phyloP scores from a whole-genome alignment of 139 green algal genomes.

The Nannochloris sp. region DNA sequence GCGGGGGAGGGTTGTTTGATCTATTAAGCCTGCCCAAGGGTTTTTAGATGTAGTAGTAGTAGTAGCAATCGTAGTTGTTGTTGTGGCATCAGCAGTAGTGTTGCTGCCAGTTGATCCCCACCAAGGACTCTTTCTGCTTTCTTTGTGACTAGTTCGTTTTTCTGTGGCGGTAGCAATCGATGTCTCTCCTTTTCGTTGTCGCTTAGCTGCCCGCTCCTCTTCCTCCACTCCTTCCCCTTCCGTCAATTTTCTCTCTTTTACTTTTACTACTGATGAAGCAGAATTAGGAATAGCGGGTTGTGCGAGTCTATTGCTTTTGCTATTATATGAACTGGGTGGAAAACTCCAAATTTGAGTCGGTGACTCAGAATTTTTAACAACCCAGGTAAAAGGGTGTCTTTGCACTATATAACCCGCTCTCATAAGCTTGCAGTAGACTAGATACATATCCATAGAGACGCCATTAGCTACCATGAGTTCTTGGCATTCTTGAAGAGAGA shows the following conservation, averaged over 20 bases:
- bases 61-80: too few species aligned
- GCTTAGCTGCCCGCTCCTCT: neutral
- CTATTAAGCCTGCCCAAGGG: too few species aligned
- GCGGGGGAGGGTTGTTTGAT: too few species aligned
- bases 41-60: too few species aligned
- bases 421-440: slow-evolving; percentile 30
- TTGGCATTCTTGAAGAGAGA: slow-evolving; percentile 15
- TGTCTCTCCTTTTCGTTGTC: neutral
- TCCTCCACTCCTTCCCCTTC: too few species aligned
- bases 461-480: slow-evolving; percentile 13
- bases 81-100: too few species aligned
- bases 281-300: neutral
- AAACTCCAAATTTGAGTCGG: neutral
- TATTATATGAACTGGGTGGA: neutral
- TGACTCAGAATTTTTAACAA: neutral
- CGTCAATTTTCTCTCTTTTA: too few species aligned
- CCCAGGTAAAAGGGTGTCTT: neutral
- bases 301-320: neutral
- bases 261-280: neutral
- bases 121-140: too few species aligned
- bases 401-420: slow-evolving; percentile 31
- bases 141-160: neutral
- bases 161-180: neutral
- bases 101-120: too few species aligned
- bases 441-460: slow-evolving; percentile 6